Evolutionary conservation across 768 basidiomycete species (phyloP), one percentile per base, ranked within the genome.

Genomic region (Lentinula guzmanii): DNA sequence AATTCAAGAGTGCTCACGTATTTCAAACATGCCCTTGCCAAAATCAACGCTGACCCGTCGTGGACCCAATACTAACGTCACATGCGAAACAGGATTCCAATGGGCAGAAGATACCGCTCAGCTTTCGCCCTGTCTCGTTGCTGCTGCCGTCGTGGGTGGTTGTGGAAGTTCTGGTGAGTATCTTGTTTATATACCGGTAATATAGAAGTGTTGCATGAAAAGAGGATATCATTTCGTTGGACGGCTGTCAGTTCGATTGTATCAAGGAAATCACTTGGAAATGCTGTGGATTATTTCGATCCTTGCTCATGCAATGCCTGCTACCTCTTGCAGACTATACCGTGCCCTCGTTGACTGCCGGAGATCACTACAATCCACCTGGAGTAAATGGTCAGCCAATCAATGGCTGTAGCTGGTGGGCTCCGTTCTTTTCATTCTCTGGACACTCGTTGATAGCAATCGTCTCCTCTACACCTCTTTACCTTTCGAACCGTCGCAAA

Each of bases 371-470:
- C 55, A 21, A 39, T 33, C 63, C 60, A 48, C 75, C 76, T 1
- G 64, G 65, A 21, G 18, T 57, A 5, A 31, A 34, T 1, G 64
- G 58, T 3, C 31, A 50, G 33, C 45, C 66, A 0, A 74, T 68
- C 18, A 72, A 66, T 50, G 52, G 61, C 6, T 80, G 79, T 56
- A 72, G 70, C 34, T 80, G 80, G 80, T 80, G 63, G 56, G 71
- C 11, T 41, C 28, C 21, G 37, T 37, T 37, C 11, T 37, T 37
- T 50, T 58, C 16, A 24, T 18, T 24, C 7, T 33, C 24, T 35
- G 28, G 31, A 10, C 60, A 24, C 61, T 42, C 21, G 16, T 46
- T 15, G 9, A 59, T 45, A 37, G 37, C n/a, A 46, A 13, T 21
- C 21, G 52, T 24, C 24, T 24, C 5, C 18, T 31, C 31, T 37